These are phyloP conservation scores for Stentor coeruleus DNA, from an alignment of 73 alveolate species.

Conservation along the genomic window DNA sequence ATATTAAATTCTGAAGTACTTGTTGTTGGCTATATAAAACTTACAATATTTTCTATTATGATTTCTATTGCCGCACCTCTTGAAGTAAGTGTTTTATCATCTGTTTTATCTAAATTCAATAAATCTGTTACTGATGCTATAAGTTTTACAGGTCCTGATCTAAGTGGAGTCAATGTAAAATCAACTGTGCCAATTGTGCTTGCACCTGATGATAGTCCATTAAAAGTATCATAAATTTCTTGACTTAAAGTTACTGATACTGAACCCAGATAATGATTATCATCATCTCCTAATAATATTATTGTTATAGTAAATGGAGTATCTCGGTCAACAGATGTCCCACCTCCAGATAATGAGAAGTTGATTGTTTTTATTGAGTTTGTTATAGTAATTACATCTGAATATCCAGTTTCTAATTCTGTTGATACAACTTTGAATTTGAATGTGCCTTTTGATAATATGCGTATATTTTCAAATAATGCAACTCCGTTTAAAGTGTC, in stretches of 20 bases:
- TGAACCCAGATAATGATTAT: background rate
- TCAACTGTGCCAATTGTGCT: too few species aligned
- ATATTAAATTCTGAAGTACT: background rate
- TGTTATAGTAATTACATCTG: background rate
- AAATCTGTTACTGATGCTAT: too few species aligned
- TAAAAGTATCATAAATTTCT: too few species aligned
- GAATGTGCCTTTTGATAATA: background rate
- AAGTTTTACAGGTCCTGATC: too few species aligned
- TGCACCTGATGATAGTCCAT: too few species aligned
- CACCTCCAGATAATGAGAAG: background rate
- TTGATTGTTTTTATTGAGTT: background rate
- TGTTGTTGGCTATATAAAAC: background rate
- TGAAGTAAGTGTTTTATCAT: too few species aligned
- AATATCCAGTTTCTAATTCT: too few species aligned
- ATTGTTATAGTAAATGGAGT: background rate
- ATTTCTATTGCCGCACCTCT: too few species aligned
- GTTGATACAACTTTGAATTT: background rate
- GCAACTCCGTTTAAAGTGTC: background rate
- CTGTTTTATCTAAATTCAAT: too few species aligned
- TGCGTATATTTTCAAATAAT: background rate
- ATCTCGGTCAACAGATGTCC: background rate
- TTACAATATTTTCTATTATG: too few species aligned
- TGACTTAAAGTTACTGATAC: too few species aligned
- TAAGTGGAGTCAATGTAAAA: too few species aligned
- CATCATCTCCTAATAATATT: background rate